These are phyloP conservation scores for Carex cristatella DNA, from an alignment of 176 grass and related monocot genomes.

Conservation along the genomic window DNA sequence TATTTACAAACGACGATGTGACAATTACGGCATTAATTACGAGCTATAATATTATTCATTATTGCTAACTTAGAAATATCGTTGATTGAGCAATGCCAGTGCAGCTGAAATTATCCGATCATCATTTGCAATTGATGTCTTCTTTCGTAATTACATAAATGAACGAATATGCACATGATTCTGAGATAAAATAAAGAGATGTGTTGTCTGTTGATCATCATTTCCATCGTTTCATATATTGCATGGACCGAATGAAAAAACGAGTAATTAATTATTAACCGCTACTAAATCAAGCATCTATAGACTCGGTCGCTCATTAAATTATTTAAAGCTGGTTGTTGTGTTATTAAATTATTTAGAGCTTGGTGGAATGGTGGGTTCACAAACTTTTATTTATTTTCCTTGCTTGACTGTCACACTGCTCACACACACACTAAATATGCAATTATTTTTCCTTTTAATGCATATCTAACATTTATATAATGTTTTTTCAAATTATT, in stretches of 20 bases:
- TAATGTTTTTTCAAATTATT: neutral
- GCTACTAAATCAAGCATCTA: neutral
- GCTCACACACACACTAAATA: neutral
- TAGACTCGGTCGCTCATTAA: neutral
- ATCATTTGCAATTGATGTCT: too few relatives aligned
- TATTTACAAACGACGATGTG: too few relatives aligned
- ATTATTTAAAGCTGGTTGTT: neutral
- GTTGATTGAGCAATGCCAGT: too few relatives aligned
- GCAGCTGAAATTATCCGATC: too few relatives aligned
- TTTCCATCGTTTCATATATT: neutral
- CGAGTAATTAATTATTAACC: neutral
- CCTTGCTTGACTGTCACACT: neutral
- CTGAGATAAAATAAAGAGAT: too few relatives aligned
- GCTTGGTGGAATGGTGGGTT: neutral
- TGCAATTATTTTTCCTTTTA: neutral
- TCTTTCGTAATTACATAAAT: too few relatives aligned
- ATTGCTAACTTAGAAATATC: too few relatives aligned
- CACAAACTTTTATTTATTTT: neutral
- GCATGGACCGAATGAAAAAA: neutral
- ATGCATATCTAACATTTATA: neutral
- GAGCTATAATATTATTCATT: too few relatives aligned
- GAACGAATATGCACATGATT: too few relatives aligned
- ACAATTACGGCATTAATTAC: too few relatives aligned
- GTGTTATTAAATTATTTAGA: neutral
- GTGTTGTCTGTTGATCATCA: too few relatives aligned